A percentile compares a stretch with the other conserved stretches of the same genome.
phyloP scores from a whole-genome alignment of 805 yeast genomes.

The Teunomyces gatunensis region DNA sequence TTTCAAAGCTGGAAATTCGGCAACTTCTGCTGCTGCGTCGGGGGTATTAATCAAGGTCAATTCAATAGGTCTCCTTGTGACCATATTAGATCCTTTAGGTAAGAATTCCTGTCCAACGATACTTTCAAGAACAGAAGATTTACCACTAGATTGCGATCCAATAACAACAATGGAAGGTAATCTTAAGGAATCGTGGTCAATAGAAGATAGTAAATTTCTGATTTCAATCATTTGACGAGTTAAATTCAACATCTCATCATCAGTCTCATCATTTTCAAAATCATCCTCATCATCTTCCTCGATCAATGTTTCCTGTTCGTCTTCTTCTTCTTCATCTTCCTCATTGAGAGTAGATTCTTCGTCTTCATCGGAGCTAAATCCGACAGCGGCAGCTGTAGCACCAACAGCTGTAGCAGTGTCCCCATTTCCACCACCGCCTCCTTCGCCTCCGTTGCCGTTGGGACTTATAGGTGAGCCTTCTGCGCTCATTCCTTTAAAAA shows the following conservation, averaged over 20 bases:
- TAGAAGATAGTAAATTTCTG: slow-evolving; percentile 68
- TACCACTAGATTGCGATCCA: slow-evolving; percentile 97
- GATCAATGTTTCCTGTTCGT: slow-evolving; percentile 48
- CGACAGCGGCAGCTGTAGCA: slow-evolving; percentile 58
- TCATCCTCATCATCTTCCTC: slow-evolving; percentile 46
- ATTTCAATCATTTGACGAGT: slow-evolving; percentile 98
- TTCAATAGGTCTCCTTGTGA: slow-evolving; percentile 95
- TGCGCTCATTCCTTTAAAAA: slow-evolving; percentile 31
- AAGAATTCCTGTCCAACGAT: slow-evolving; percentile 97
- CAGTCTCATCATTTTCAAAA: slow-evolving; percentile 51
- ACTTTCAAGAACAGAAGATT: slow-evolving; percentile 92
- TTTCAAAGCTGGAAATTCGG: slow-evolving; percentile 90
- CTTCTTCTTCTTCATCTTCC: slow-evolving; percentile 38
- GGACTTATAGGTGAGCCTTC: slow-evolving; percentile 13
- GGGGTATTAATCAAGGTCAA: slow-evolving; percentile 87
- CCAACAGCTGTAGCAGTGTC: slow-evolving; percentile 41
- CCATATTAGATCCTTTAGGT: slow-evolving; percentile 98
- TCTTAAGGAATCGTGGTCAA: slow-evolving; percentile 76
- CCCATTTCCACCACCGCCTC: slow-evolving; percentile 23
- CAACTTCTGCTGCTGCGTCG: slow-evolving; percentile 73
- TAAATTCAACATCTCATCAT: slow-evolving; percentile 79
- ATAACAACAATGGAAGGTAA: slow-evolving; percentile 94
- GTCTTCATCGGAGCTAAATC: slow-evolving; percentile 31
- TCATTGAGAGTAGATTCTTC: slow-evolving; percentile 18
- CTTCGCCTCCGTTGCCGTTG: slow-evolving; percentile 25